Conservation (phyloP, 352 stramenopile genomes). For the Phytophthora chlamydospora region DNA sequence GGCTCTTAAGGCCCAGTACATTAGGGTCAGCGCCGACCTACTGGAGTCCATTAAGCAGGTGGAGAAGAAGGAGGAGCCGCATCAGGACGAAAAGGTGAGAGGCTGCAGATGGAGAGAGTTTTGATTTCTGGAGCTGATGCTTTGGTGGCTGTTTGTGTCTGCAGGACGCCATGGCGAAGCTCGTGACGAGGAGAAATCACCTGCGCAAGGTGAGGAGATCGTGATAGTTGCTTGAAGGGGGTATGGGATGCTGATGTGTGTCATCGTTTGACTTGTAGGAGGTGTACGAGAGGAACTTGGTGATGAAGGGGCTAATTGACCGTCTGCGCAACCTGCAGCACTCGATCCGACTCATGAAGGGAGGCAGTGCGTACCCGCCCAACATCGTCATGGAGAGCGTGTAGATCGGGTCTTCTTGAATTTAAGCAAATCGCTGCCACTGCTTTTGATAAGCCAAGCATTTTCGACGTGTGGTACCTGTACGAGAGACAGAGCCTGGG, state of each 20-base stretch:
- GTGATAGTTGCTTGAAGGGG: background rate
- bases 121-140: background rate
- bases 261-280: constrained; percentile 44
- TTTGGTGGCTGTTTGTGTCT: constrained; percentile 12
- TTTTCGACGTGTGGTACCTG: background rate
- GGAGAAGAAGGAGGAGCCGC: constrained; percentile 33
- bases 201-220: constrained; percentile 57
- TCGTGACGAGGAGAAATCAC: constrained; percentile 70
- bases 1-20: constrained; percentile 80
- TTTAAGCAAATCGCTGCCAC: constrained; percentile 4
- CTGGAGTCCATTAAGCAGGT: constrained; percentile 61
- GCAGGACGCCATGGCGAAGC: constrained; percentile 57
- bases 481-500: too few relatives aligned
- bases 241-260: background rate
- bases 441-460: background rate
- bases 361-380: constrained; percentile 59
- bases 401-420: constrained; percentile 32
- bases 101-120: background rate
- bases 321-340: constrained; percentile 77
- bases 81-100: constrained; percentile 32
- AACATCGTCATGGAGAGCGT: constrained; percentile 84
- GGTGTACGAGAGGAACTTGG: constrained; percentile 84
- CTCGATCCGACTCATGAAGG: constrained; percentile 76
- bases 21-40: constrained; percentile 73
- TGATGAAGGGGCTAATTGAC: constrained; percentile 88